Evolutionary conservation across 306 rosid species (phyloP), one percentile per base, ranked within the genome.

Genomic region (Dalbergia oliveri): DNA sequence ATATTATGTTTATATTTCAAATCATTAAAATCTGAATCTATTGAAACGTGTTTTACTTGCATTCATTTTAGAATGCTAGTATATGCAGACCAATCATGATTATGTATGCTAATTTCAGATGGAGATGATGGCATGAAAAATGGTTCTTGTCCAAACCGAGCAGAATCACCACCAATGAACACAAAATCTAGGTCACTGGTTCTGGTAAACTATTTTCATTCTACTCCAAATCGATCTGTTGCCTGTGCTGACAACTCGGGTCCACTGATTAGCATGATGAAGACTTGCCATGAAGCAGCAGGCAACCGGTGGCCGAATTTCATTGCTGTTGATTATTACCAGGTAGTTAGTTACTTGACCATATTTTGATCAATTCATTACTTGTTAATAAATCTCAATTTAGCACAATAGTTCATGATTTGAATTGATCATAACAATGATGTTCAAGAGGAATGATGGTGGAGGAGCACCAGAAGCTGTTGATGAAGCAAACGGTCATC

Each of bases 381-480:
- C 44, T 78, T n/a, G 11, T 43, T 73, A 12, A 41, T 34, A 54
- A 23, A 16, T 66, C 64, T 66, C 39, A 13, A 66, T 78, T 23
- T 58, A 16, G 26, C 73, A 16, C 44, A 57, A 26, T 41, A 14
- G 49, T 61, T 76, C 43, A 19, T 75, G 26, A 66, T 58, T 16
- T 31, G 10, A 5, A 43, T 79, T 80, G 66, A 45, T 33, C 49
- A 11, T 44, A 44, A 51, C 67, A 49, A 68, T 82, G 69, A 34
- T 84, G 74, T 72, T 88, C 83, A 80, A 96, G 99, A 91, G 87
- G 68, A 96, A 78, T 84, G 99, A 96, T 66, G 99, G 99, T 1
- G 97, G 98, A 58, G 99, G 99, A 75, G 97, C 97, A 70, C 73
- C 98, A n/a, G 90, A 93, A 81, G 97, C 94, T 3, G 97, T 91